Conservation (phyloP, 768 basidiomycete genomes). For the Mrakia blollopis region DNA sequence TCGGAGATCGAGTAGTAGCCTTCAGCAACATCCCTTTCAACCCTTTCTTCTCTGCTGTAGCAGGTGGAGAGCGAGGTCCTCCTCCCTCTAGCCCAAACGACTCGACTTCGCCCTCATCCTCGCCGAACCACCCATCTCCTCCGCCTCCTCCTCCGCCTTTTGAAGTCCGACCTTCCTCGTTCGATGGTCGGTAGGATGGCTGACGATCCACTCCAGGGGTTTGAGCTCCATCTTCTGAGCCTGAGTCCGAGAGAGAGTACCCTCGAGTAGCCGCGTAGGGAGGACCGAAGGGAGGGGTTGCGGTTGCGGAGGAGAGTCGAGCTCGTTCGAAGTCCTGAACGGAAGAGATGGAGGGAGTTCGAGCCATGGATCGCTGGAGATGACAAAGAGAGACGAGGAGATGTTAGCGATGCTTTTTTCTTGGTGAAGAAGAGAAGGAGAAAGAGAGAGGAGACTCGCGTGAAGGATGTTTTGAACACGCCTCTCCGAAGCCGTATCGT, state of each 20-base stretch:
- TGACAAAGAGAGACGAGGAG: not conserved
- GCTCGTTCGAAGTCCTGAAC: conserved; percentile 18
- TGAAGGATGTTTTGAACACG: conserved; percentile 9
- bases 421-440: not conserved
- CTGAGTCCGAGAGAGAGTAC: not conserved
- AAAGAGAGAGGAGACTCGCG: not conserved
- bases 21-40: conserved; percentile 5
- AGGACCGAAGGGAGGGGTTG: conserved; percentile 2
- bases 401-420: no score
- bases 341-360: conserved; percentile 29
- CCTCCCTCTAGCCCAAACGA: conserved; percentile 3
- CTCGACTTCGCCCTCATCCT: not conserved
- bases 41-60: not conserved
- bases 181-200: not conserved
- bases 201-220: not conserved
- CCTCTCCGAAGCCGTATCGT: conserved; percentile 12
- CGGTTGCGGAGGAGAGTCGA: conserved; percentile 3
- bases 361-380: conserved; percentile 2
- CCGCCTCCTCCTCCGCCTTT: not conserved
- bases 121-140: not conserved
- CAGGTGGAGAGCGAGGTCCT: not conserved
- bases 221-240: not conserved
- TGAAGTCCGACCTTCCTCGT: not conserved
- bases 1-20: not conserved
- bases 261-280: not conserved